Percentiles rank a stretch among this genome's conserved stretches.
Evolutionary conservation across 2,329 filamentous ascomycete species (phyloP).

Genomic region (Fusarium verticillioides): DNA sequence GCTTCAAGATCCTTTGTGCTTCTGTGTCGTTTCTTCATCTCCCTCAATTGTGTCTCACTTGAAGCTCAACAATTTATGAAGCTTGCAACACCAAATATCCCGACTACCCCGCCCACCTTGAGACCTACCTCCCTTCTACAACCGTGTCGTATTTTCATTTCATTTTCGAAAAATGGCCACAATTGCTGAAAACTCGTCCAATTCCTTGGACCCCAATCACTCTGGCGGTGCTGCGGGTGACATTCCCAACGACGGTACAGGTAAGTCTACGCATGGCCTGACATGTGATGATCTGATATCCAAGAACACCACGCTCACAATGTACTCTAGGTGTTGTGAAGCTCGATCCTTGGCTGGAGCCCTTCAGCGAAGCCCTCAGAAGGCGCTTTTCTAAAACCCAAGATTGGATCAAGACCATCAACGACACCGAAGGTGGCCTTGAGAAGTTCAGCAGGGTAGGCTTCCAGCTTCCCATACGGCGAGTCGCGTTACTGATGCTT

Average conservation of each 20-base stretch:
- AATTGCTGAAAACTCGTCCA: conserved; percentile 54
- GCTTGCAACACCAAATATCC: conserved; percentile 39
- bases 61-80: conserved; percentile 38
- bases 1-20: conserved; percentile 5
- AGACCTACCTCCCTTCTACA: conserved; percentile 22
- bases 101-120: conserved; percentile 38
- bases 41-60: conserved; percentile 37
- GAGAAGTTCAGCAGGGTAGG: conserved; percentile 88
- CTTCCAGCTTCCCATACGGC: neutral
- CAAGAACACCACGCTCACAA: conserved; percentile 24
- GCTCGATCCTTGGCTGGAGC: conserved; percentile 89
- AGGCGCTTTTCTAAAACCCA: conserved; percentile 82
- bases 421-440: conserved; percentile 86
- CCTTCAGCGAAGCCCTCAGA: conserved; percentile 82
- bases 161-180: conserved; percentile 49
- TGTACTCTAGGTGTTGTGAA: conserved; percentile 76
- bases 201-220: conserved; percentile 54
- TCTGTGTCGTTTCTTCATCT: conserved; percentile 20
- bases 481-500: conserved; percentile 7
- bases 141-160: conserved; percentile 22
- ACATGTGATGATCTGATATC: conserved; percentile 40
- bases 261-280: conserved; percentile 55
- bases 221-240: conserved; percentile 57
- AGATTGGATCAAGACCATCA: conserved; percentile 86
- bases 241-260: conserved; percentile 76